Evolutionary conservation across 2,329 filamentous ascomycete species (phyloP), one percentile per base, ranked within the genome.

Genomic region (Exserohilum rostratum): DNA sequence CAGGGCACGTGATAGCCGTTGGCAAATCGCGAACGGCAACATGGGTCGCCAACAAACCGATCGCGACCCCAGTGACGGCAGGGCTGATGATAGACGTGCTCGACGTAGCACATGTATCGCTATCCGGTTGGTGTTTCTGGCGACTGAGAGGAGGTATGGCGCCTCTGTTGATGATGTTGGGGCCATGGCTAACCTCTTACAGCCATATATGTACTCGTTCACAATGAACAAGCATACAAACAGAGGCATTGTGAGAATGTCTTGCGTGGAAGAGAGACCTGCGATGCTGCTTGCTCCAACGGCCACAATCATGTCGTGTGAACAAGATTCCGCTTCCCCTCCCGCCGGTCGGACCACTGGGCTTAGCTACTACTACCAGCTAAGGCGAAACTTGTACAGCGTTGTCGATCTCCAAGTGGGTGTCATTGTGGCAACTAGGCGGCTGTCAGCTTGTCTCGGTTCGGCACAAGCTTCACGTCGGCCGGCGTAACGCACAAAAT

Each of bases 51-150:
- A 31, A 60, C 54, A 27, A 72, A 64, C n/a, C 63, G 57, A 17
- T 68, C 60, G 4, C 62, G 60, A 5, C 68, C 67, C 71, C 70
- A 75, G 45, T 73, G 70, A 10, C 59, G 53, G 47, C 72, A 74
- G 11, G 60, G 47, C 38, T 22, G 55, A 45, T 73, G 70, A 38
- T 66, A 74, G 27, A 72, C 64, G 51, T 71, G 55, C 53, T 72
- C 65, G 3, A 66, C 65, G 35, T 67, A 59, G 55, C 72, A 75
- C 71, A 74, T 74, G n/a, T 15, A 56, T 49, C 13, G 31, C n/a
- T 17, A 5, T 39, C 12, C 10, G 39, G 18, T 15, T 3, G 46
- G 30, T 13, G 43, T 22, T 37, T 33, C 17, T 15, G 27, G 27
- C n/a, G n/a, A 35, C 13, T n/a, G 27, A 7, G 30, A 20, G 15